phyloP scores from a whole-genome alignment of 73 alveolate species.

The Paramecium biaurelia region DNA sequence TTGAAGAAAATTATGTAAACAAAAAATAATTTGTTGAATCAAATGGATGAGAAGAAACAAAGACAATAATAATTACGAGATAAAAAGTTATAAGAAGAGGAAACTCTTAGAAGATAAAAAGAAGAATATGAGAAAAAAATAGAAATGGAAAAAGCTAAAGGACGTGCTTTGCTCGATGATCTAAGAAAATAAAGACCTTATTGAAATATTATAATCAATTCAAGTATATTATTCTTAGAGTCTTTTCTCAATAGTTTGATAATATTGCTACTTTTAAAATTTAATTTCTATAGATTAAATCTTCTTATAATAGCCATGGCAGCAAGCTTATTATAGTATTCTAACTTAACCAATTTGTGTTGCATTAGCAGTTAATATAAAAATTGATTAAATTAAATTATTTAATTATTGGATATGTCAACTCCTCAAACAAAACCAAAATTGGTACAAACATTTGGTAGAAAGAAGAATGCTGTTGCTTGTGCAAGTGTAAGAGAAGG shows the following conservation, averaged over 20 bases:
- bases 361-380: not conserved
- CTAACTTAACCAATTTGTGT: not conserved
- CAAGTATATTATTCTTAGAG: not conserved
- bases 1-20: conserved; percentile 25
- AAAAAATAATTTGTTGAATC: not conserved
- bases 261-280: not conserved
- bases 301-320: not conserved
- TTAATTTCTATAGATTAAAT: not conserved
- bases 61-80: not conserved
- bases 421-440: conserved; percentile 44
- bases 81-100: not conserved
- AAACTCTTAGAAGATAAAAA: not conserved
- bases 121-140: conserved; percentile 35
- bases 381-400: not conserved
- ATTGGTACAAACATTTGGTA: conserved; percentile 93
- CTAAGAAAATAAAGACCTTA: conserved; percentile 49
- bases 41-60: conserved; percentile 30
- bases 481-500: conserved; percentile 90
- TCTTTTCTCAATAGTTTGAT: not conserved
- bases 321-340: not conserved
- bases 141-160: conserved; percentile 30
- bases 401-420: conserved; percentile 53
- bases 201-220: conserved; percentile 9
- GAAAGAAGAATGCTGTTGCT: conserved; percentile 96
- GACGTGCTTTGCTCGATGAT: conserved; percentile 13